Percentiles rank a stretch among this genome's conserved stretches.
Evolutionary conservation across 2,329 filamentous ascomycete genomes (phyloP).

Genomic region (Chrysoporthe deuterocubensis): DNA sequence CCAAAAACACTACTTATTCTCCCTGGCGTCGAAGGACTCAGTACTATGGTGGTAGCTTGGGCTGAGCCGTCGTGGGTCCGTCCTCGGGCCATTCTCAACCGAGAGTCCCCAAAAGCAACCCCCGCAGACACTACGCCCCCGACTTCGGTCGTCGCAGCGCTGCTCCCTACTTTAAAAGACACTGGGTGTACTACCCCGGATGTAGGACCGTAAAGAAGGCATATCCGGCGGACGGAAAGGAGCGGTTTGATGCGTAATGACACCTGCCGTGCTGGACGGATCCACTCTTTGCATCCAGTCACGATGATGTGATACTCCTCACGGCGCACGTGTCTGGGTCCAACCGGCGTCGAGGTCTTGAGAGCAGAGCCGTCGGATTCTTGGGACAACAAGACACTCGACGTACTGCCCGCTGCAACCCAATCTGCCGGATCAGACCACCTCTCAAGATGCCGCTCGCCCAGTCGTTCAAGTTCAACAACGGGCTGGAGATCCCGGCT

Average conservation of each 20-base stretch:
- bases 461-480: constrained; percentile 24
- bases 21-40: background rate
- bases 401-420: background rate
- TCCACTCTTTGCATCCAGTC: constrained; percentile 5
- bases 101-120: constrained; percentile 15
- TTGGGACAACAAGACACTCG: background rate
- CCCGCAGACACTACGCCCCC: background rate
- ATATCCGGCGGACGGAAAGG: constrained; percentile 24
- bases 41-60: background rate
- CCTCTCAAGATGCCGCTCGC: constrained; percentile 16
- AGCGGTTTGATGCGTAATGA: background rate
- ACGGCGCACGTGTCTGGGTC: background rate
- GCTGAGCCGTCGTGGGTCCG: background rate
- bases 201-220: background rate
- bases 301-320: constrained; percentile 10
- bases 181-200: too few species aligned
- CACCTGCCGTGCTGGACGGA: background rate
- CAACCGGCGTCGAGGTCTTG: too few species aligned
- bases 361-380: background rate
- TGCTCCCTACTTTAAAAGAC: too few species aligned
- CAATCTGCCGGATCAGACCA: background rate
- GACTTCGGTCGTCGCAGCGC: background rate
- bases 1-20: background rate
- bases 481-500: constrained; percentile 19
- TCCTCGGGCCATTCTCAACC: constrained; percentile 16